A percentile compares a stretch with the other conserved stretches of the same genome.
Conservation (phyloP, 2,329 filamentous ascomycete species). For the Fusarium circinatum region DNA sequence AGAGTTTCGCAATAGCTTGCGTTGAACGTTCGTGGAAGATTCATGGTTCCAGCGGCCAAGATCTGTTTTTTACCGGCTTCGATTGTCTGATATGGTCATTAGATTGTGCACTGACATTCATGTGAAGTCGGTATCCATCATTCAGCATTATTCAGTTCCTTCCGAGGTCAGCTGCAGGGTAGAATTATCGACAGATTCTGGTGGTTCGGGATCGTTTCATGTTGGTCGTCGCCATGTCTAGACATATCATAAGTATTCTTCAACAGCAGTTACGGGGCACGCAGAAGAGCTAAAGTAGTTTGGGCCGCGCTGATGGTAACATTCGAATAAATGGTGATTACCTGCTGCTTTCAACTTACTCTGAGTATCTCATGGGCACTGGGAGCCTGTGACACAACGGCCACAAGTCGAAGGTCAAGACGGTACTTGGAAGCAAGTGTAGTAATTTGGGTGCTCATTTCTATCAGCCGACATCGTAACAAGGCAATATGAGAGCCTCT, state of each 20-base stretch:
- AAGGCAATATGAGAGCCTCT: not conserved
- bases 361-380: not conserved
- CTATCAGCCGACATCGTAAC: not conserved
- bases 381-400: not conserved
- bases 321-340: not conserved
- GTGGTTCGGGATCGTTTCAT: not conserved
- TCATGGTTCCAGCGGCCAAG: accelerated
- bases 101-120: too few relatives aligned
- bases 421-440: not conserved
- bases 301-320: accelerated
- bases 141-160: not conserved
- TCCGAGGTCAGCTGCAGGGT: not conserved
- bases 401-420: too few relatives aligned
- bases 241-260: too few relatives aligned
- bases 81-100: not conserved
- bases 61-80: accelerated
- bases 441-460: not conserved
- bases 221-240: not conserved
- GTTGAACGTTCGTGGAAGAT: accelerated
- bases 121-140: accelerated
- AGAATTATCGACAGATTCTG: too few relatives aligned
- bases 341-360: not conserved
- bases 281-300: accelerated
- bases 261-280: too few relatives aligned
- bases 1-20: not conserved